phyloP scores from a whole-genome alignment of 1,139 yeast genomes.

The Taiozyma sp. region DNA sequence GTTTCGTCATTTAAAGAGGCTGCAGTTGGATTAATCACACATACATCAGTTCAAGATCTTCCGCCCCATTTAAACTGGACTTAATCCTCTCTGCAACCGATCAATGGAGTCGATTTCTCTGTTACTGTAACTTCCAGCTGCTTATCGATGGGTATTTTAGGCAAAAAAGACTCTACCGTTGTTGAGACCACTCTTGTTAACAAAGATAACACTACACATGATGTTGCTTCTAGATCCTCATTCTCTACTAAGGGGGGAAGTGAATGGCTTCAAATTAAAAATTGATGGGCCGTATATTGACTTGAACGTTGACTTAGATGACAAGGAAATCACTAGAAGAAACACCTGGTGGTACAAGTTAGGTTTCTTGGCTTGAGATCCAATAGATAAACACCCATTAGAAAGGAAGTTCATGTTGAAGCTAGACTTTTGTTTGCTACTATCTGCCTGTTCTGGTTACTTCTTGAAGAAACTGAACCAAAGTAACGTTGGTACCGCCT shows the following conservation, averaged over 20 bases:
- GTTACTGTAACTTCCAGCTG: neutral
- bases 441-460: conserved; percentile 40
- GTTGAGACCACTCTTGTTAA: neutral
- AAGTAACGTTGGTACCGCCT: conserved; percentile 43
- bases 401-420: conserved; percentile 38
- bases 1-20: neutral
- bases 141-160: neutral
- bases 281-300: conserved; percentile 15
- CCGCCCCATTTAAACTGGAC: neutral
- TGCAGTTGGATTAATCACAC: neutral
- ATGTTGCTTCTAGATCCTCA: neutral
- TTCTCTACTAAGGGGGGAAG: conserved; percentile 2
- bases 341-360: conserved; percentile 18
- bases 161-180: neutral
- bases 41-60: neutral
- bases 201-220: neutral
- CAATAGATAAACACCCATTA: conserved; percentile 40
- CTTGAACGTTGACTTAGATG: conserved; percentile 8
- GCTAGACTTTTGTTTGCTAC: conserved; percentile 39
- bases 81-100: neutral
- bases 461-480: conserved; percentile 39
- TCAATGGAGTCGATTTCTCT: neutral
- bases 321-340: conserved; percentile 15
- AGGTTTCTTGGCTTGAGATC: conserved; percentile 29
- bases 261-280: conserved; percentile 6